Conservation (phyloP, 169 alveolate genomes). For the Theileria annulata region DNA sequence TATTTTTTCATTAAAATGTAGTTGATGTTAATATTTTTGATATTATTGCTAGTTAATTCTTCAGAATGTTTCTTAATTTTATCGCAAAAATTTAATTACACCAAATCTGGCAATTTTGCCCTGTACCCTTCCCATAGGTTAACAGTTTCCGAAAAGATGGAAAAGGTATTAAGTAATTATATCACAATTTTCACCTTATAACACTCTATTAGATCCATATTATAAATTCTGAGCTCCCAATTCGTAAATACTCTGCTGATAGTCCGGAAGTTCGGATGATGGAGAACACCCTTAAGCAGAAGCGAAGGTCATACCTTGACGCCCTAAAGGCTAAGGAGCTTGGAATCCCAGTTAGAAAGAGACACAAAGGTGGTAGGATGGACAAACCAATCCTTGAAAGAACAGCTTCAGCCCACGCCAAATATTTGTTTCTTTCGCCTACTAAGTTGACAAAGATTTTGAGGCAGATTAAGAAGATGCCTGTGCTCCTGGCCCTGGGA, state of each 20-base stretch:
- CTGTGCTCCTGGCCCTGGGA: slow-evolving; percentile 67
- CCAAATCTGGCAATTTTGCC: background rate
- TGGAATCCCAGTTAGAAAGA: slow-evolving; percentile 51
- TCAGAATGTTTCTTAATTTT: background rate
- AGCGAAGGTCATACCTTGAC: slow-evolving; percentile 42
- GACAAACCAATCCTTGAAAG: slow-evolving; percentile 38
- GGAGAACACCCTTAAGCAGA: slow-evolving; percentile 44
- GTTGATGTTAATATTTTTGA: background rate
- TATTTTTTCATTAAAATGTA: background rate
- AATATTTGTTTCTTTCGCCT: slow-evolving; percentile 56
- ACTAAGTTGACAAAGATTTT: slow-evolving; percentile 46
- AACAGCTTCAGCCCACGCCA: slow-evolving; percentile 39
- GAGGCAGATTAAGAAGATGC: slow-evolving; percentile 60
- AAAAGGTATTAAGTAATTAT: slow-evolving; percentile 7
- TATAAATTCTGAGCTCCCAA: slow-evolving; percentile 48
- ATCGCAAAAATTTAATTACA: background rate
- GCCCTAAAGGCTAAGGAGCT: slow-evolving; percentile 37
- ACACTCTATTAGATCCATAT: slow-evolving; percentile 30
- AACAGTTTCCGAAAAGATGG: slow-evolving; percentile 30
- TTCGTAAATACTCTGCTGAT: slow-evolving; percentile 51
- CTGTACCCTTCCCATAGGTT: background rate
- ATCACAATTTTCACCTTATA: background rate
- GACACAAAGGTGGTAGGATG: slow-evolving; percentile 57
- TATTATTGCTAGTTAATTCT: background rate
- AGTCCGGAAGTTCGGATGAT: slow-evolving; percentile 53